Evolutionary conservation across 768 basidiomycete species (phyloP), one percentile per base, ranked within the genome.

Genomic region (Suillus hirtellus): DNA sequence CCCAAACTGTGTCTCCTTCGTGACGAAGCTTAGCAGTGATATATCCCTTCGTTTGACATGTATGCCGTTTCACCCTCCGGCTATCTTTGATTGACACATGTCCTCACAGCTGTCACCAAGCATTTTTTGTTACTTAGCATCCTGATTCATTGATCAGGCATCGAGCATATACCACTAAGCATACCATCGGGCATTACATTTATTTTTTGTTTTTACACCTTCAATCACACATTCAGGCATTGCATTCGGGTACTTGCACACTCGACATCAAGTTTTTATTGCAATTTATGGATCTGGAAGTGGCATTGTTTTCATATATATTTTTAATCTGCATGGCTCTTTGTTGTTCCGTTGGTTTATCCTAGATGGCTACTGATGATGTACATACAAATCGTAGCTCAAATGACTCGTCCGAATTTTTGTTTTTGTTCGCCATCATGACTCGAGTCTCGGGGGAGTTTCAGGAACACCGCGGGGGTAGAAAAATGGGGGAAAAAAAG

Each of bases 1-100:
- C 89, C 89, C 27, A 82, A 87, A 56, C 72, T 92, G 40, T 82
- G 88, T 72, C 80, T 92, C 61, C 38, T 58, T 19, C 24, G 1
- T 21, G 17, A 42, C 10, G 40, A 58, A 17, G 17, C 38, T 10
- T 24, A 42, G 38, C 10, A 58, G 15, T 19, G 37, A 42, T 12
- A 34, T 3, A 5, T 2, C 10, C 24, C 38, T 19, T 58, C 38
- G 1, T 58, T 40, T 42, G 24, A 27, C 24, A 58, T 42, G 56
- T 58, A 27, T 19, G 56, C 6, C 14, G 3, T 40, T 40, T 40
- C 7, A 58, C 11, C 27, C 1, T 27, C 24, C 7, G 56, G 24
- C 17, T 58, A 14, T 40, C 24, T 27, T 42, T 58, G 15, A 40
- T 19, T 58, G 14, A 58, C 38, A 24, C 38, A 24, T 17, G 24